These are phyloP conservation scores for Fistulifera solaris DNA, from an alignment of 108 stramenopile species.

Conservation along the genomic window DNA sequence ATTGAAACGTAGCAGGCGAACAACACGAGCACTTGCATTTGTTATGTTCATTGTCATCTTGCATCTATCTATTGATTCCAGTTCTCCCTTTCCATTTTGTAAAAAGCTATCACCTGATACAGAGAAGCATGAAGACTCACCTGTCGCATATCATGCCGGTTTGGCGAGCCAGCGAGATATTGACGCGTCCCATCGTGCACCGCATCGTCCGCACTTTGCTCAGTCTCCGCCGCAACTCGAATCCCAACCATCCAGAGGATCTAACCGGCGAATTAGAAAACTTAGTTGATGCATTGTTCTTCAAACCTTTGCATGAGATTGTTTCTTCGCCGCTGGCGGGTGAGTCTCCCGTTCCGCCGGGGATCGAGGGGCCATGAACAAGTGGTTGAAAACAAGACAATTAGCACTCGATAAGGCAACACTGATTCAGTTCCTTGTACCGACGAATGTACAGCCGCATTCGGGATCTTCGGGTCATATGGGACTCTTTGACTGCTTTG, in stretches of 20 bases:
- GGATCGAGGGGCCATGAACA: constrained; percentile 42
- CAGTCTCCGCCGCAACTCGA: constrained; percentile 15
- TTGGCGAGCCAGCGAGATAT: constrained; percentile 38
- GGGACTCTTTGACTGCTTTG: constrained; percentile 75
- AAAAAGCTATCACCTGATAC: too few relatives aligned
- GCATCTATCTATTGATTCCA: too few relatives aligned
- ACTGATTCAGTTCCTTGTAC: constrained; percentile 48
- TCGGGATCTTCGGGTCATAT: constrained; percentile 64
- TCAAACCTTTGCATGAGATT: background rate
- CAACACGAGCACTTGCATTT: too few relatives aligned
- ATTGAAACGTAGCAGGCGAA: too few relatives aligned
- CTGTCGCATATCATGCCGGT: constrained; percentile 59
- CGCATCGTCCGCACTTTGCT: constrained; percentile 37
- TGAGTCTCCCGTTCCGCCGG: constrained; percentile 12
- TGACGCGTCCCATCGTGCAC: constrained; percentile 39
- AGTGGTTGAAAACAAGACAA: constrained; percentile 19
- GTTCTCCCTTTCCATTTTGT: too few relatives aligned
- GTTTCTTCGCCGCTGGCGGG: background rate
- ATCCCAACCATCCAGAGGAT: background rate
- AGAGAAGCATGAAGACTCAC: constrained; percentile 25
- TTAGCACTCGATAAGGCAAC: constrained; percentile 56
- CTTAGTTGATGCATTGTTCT: constrained; percentile 29
- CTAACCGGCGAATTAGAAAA: constrained; percentile 11
- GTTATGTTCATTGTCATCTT: too few relatives aligned
- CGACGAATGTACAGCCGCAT: constrained; percentile 48